Conservation (phyloP, 305 asterid genomes). For the Fraxinus nigra region DNA sequence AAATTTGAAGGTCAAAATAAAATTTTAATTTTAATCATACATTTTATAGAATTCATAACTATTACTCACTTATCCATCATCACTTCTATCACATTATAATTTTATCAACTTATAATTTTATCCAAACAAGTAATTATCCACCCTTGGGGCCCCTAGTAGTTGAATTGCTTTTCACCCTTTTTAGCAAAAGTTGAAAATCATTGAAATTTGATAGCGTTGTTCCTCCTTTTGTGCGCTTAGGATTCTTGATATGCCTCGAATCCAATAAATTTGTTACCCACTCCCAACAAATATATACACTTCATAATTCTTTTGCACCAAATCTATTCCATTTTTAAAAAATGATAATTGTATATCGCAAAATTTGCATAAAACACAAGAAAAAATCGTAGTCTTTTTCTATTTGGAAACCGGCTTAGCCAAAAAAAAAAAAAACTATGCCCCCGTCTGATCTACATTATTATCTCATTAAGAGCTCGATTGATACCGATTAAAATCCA, state of each 20-base stretch:
- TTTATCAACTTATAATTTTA: too few species aligned
- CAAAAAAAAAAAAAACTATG: too few species aligned
- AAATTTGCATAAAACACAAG: background rate
- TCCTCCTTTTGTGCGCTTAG: background rate
- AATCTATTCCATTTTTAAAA: background rate
- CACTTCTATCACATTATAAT: background rate
- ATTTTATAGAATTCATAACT: background rate
- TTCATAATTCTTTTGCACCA: background rate
- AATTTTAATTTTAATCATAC: background rate
- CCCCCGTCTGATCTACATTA: too few species aligned
- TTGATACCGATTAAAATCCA: too few species aligned
- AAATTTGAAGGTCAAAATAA: too few species aligned
- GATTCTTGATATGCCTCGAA: slow-evolving; percentile 6
- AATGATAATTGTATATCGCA: background rate
- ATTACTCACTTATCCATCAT: background rate
- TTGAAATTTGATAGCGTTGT: background rate
- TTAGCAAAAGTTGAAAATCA: background rate
- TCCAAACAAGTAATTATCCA: background rate
- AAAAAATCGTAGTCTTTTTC: background rate
- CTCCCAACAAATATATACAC: slow-evolving; percentile 5
- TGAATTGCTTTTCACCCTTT: background rate
- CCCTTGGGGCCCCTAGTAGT: background rate
- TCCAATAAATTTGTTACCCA: slow-evolving; percentile 7
- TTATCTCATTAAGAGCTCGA: too few species aligned
- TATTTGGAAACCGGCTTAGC: background rate